Evolutionary conservation across 495 filamentous ascomycete species (phyloP).

Genomic region (Aspergillus bertholletiae): DNA sequence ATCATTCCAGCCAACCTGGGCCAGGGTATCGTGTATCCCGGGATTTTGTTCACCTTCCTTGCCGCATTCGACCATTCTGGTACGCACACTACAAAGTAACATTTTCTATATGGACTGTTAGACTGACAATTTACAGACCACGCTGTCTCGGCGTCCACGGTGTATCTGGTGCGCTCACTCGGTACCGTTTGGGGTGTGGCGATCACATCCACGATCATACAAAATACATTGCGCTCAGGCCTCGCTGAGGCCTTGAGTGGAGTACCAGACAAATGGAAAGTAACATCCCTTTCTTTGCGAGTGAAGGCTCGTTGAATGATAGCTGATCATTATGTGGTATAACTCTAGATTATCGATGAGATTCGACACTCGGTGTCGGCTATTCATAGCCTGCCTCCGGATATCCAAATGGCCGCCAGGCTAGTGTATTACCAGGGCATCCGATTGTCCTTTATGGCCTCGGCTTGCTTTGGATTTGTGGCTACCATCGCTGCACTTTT

Average conservation of each 20-base stretch:
- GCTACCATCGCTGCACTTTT: slow-evolving; percentile 51
- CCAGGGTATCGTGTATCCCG: slow-evolving; percentile 62
- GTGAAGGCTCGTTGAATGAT: background rate
- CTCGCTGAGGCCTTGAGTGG: slow-evolving; percentile 55
- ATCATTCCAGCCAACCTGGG: slow-evolving; percentile 63
- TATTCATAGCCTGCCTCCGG: slow-evolving; percentile 49
- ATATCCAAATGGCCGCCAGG: slow-evolving; percentile 56
- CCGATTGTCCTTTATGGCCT: slow-evolving; percentile 51
- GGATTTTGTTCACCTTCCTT: slow-evolving; percentile 59
- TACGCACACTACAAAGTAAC: slow-evolving; percentile 19
- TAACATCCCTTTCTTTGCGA: slow-evolving; percentile 38
- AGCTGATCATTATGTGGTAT: slow-evolving; percentile 19
- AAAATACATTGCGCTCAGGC: slow-evolving; percentile 57
- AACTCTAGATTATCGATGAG: slow-evolving; percentile 50
- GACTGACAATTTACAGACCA: slow-evolving; percentile 43
- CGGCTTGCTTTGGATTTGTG: slow-evolving; percentile 46
- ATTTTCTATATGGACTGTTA: background rate
- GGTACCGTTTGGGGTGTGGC: slow-evolving; percentile 64
- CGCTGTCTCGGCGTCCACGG: slow-evolving; percentile 60
- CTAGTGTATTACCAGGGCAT: slow-evolving; percentile 59
- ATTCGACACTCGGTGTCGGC: slow-evolving; percentile 60
- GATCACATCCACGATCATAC: slow-evolving; percentile 58
- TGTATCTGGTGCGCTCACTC: slow-evolving; percentile 60
- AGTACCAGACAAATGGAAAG: slow-evolving; percentile 65
- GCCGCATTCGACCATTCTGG: slow-evolving; percentile 61